phyloP scores from a whole-genome alignment of 441 rosid species.

The Adansonia madagascariensis region DNA sequence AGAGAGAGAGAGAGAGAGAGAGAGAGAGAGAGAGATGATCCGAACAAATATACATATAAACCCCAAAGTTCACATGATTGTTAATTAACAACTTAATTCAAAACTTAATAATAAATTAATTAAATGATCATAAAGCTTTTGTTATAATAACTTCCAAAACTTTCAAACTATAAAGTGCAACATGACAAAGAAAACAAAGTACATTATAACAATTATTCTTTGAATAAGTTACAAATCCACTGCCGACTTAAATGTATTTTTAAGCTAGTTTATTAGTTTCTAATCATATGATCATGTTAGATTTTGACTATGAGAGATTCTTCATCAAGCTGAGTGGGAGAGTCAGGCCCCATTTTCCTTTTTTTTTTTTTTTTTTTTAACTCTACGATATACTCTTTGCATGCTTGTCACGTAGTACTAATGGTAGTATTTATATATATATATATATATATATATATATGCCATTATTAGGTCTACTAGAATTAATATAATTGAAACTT shows the following conservation, averaged over 20 bases:
- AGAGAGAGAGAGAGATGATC: background rate
- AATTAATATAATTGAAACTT: background rate
- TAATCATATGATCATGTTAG: constrained; percentile 49
- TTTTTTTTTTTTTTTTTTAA: background rate
- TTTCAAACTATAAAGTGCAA: constrained; percentile 19
- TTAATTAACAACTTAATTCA: background rate
- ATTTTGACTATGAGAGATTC: constrained; percentile 37
- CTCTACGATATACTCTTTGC: constrained; percentile 20
- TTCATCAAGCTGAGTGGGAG: constrained; percentile 19
- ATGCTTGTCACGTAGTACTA: constrained; percentile 52
- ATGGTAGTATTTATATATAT: constrained; percentile 13
- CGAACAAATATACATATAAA: background rate
- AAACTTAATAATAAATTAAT: background rate
- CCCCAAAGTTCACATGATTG: background rate
- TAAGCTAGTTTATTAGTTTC: constrained; percentile 19
- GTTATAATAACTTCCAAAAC: background rate
- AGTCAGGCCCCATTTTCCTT: constrained; percentile 7
- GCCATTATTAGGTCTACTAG: constrained; percentile 43
- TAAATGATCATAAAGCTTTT: constrained; percentile 5
- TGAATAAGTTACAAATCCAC: constrained; percentile 51
- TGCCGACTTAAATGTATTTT: constrained; percentile 29
- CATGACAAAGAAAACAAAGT: background rate
- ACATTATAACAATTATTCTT: constrained; percentile 14
- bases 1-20: background rate
- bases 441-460: constrained; percentile 21